Base-by-base conservation (phyloP, 2,329 filamentous ascomycete genomes). In the Exophiala aquamarina region DNA sequence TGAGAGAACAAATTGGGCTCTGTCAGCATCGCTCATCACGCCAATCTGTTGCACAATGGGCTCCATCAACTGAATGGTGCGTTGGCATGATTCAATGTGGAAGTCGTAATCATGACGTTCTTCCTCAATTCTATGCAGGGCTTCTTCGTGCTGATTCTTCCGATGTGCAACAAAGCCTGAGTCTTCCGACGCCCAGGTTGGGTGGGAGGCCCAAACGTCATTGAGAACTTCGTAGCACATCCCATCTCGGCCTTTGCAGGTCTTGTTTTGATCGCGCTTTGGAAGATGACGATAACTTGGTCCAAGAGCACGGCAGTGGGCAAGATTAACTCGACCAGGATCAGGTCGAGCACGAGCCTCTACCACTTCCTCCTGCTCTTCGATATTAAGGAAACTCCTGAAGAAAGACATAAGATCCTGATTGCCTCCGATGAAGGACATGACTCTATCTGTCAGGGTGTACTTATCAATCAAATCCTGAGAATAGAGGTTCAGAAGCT, bases 41-140 rank as follows among this genome's bases (percentile, higher is more conserved):
- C 91, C 77, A 68, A 98, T 87, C 62, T 94, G 87, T 62, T 95
- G 90, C 1, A 89, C 90, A 49, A 97, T 89, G 0, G 93, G 93
- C 65, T 97, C 92, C 32, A 98, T 81, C 3, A 98, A 83, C 68
- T 97, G 93, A 49, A 98, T 95, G 40, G 93, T 96, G 58, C 95
- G 91, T 51, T 87, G 82, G 62, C 93, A 95, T 7, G 89, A 88
- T 70, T 98, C 93, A 43, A 98, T 97, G 64, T 96, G 93, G 70
- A 94, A 95, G 67, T 98, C 93, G 61, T 98, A 98, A 64, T 98
- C 93, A 63, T 98, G 93, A 3, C 93, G 87, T 66, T 98, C 93
- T 68, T 98, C 93, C 68, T 98, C 93, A 51, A 98, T 96, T 15
- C 93, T 81, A 64, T 98, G 93, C 7, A 98, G 81, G 23, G 87